Conservation (phyloP, 208 protist genomes). For the Blechomonas ayalai region DNA sequence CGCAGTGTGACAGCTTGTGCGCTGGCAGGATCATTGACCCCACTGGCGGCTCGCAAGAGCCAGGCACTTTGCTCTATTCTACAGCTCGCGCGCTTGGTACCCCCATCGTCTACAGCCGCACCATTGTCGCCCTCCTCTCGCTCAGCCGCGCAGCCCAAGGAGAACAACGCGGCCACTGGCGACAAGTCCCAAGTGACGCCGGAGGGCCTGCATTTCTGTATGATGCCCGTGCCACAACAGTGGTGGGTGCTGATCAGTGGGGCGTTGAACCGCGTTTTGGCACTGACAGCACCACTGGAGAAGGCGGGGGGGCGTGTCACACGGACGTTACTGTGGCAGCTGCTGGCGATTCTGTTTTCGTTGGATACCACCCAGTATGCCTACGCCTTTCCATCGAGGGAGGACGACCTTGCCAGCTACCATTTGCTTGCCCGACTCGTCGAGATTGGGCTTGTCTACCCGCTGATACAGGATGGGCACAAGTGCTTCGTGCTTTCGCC, state of each 20-base stretch:
- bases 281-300: constrained; percentile 5
- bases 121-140: neutral
- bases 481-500: constrained; percentile 71
- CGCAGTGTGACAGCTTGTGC: constrained; percentile 50
- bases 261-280: constrained; percentile 61
- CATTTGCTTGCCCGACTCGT: constrained; percentile 67
- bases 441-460: constrained; percentile 77
- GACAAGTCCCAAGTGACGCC: constrained; percentile 23
- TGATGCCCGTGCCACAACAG: constrained; percentile 80
- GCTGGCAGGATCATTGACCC: constrained; percentile 44
- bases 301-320: constrained; percentile 11
- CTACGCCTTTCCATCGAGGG: constrained; percentile 48
- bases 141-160: neutral
- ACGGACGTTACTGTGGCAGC: constrained; percentile 55
- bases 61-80: constrained; percentile 39
- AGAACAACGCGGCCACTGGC: neutral
- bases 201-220: constrained; percentile 73
- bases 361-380: constrained; percentile 46
- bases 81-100: constrained; percentile 46
- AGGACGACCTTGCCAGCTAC: constrained; percentile 45
- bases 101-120: neutral
- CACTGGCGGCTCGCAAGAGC: constrained; percentile 16
- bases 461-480: constrained; percentile 23
- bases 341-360: constrained; percentile 55
- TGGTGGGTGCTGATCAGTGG: constrained; percentile 77